A percentile compares a stretch with the other conserved stretches of the same genome.
phyloP scores from a whole-genome alignment of 441 rosid species.

The Brassica hybrid region DNA sequence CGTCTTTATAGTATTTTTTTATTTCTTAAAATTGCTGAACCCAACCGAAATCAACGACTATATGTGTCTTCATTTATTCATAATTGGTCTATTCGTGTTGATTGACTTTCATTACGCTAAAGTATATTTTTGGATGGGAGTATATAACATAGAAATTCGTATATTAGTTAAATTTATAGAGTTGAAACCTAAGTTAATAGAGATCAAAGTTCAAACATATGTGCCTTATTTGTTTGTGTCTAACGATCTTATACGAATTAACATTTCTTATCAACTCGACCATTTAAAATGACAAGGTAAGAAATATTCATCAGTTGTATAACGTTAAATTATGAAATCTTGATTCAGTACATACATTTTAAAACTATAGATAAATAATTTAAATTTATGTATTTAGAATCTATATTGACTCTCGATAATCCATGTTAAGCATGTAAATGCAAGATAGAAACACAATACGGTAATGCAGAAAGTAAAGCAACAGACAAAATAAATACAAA shows the following conservation, averaged over 20 bases:
- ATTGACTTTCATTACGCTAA: constrained; percentile 1
- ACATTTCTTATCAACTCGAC: neutral
- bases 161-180: neutral
- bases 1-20: neutral
- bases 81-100: neutral
- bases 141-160: neutral
- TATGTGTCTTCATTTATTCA: neutral
- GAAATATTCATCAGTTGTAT: neutral
- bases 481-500: no score
- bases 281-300: neutral
- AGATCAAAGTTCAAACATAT: neutral
- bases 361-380: neutral
- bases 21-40: neutral
- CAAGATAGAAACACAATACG: no score
- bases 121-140: neutral
- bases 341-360: constrained; percentile 1
- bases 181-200: neutral
- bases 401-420: neutral
- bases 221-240: constrained; percentile 5
- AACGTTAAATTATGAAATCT: constrained; percentile 2
- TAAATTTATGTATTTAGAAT: neutral
- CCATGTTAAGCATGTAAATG: neutral
- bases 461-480: no score
- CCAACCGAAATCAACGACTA: constrained; percentile 1
- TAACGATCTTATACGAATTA: neutral